These are phyloP conservation scores for Cornus florida DNA, from an alignment of 148 eudicot genomes.

Conservation along the genomic window DNA sequence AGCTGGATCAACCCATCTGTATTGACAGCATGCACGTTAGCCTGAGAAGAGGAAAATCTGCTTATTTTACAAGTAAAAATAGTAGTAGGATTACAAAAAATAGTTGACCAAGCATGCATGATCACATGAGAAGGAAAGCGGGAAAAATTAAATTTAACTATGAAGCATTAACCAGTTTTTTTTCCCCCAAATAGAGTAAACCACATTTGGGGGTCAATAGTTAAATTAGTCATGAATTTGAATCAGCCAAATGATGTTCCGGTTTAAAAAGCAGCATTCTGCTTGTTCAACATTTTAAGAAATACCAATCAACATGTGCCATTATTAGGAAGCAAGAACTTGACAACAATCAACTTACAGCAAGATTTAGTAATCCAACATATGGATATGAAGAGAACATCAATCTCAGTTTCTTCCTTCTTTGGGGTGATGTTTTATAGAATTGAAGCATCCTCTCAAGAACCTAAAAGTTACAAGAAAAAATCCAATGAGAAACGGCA, in stretches of 20 bases:
- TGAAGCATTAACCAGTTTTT: too few relatives aligned
- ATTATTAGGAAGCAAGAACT: background rate
- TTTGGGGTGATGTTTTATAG: conserved; percentile 31
- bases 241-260: background rate
- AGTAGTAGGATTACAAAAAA: background rate
- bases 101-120: background rate
- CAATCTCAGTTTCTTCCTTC: conserved; percentile 30
- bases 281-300: background rate
- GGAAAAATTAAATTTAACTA: too few relatives aligned
- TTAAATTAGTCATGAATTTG: too few relatives aligned
- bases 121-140: background rate
- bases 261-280: background rate
- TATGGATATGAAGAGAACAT: conserved; percentile 47
- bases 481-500: conserved; percentile 5
- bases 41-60: background rate
- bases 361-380: conserved; percentile 75
- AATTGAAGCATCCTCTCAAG: conserved; percentile 63
- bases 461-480: conserved; percentile 46
- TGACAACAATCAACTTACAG: conserved; percentile 56
- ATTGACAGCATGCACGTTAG: too few relatives aligned
- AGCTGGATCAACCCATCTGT: too few relatives aligned
- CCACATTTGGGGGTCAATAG: background rate
- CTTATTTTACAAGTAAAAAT: background rate
- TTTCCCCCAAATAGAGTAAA: background rate
- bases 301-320: background rate